A percentile compares a stretch with the other conserved stretches of the same genome.
These are phyloP conservation scores for Hylodesmum podocarpum DNA, from an alignment of 306 rosid species.

Conservation along the genomic window DNA sequence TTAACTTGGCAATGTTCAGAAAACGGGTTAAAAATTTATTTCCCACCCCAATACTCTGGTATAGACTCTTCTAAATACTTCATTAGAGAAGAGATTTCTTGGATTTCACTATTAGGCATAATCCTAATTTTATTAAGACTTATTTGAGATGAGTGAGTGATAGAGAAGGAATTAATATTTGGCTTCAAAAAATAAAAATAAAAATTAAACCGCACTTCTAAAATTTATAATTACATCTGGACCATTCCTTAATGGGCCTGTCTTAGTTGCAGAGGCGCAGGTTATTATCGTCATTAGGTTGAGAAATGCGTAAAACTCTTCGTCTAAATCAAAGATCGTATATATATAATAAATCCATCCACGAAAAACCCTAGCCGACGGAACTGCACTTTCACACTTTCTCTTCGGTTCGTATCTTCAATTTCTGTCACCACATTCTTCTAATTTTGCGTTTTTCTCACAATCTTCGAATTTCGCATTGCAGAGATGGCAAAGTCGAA, in stretches of 20 bases:
- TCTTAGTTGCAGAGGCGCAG: too few relatives aligned
- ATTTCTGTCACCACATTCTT: not conserved
- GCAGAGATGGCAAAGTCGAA: conserved; percentile 98
- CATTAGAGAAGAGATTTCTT: too few relatives aligned
- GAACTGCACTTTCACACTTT: not conserved
- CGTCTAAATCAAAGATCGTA: not conserved
- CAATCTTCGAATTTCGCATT: not conserved
- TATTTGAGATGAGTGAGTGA: too few relatives aligned
- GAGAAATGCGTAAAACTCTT: not conserved
- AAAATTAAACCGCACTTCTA: too few relatives aligned
- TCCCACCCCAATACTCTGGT: too few relatives aligned
- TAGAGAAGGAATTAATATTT: too few relatives aligned
- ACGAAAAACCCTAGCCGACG: not conserved
- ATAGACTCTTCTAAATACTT: too few relatives aligned
- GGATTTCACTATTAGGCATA: too few relatives aligned
- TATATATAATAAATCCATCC: not conserved
- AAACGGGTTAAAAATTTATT: too few relatives aligned
- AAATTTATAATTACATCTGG: not conserved
- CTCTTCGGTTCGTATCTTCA: not conserved
- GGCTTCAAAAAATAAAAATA: too few relatives aligned
- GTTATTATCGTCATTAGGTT: not conserved
- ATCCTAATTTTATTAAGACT: too few relatives aligned
- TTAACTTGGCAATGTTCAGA: too few relatives aligned
- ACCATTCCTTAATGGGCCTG: not conserved
- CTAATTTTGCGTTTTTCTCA: not conserved